Conservation (phyloP, 1,284 basidiomycete species). For the Cutaneotrichosporon curvatum region DNA sequence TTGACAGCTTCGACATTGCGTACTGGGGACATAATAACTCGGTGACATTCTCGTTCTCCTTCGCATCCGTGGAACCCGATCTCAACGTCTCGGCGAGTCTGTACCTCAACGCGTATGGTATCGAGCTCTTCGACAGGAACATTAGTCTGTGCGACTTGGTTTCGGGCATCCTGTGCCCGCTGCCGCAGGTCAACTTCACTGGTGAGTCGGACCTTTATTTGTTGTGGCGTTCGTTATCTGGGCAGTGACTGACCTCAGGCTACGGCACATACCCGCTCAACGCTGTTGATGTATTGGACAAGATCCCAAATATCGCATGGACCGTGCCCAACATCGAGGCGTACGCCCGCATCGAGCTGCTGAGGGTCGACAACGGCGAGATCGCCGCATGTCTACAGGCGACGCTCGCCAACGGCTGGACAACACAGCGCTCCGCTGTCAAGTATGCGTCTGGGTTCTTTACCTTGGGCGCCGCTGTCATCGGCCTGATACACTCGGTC, state of each 20-base stretch:
- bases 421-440: constrained; percentile 64
- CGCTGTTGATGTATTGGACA: constrained; percentile 40
- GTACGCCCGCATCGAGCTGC: constrained; percentile 71
- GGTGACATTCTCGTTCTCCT: constrained; percentile 34
- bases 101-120: constrained; percentile 73
- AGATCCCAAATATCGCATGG: constrained; percentile 74
- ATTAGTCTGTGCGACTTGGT: constrained; percentile 65
- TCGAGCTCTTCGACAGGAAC: constrained; percentile 65
- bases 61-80: constrained; percentile 51
- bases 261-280: constrained; percentile 70
- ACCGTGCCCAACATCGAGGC: constrained; percentile 86
- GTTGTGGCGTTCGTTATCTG: neutral
- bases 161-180: constrained; percentile 71
- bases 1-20: constrained; percentile 70
- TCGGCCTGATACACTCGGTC: constrained; percentile 61
- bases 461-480: constrained; percentile 60
- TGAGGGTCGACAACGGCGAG: constrained; percentile 58
- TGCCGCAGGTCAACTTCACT: constrained; percentile 77
- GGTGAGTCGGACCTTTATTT: constrained; percentile 45
- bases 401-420: constrained; percentile 85
- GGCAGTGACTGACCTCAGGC: constrained; percentile 27
- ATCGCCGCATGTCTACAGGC: constrained; percentile 84
- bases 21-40: constrained; percentile 47
- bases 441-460: constrained; percentile 69
- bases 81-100: constrained; percentile 72